Evolutionary conservation across 176 grass and related monocot species (phyloP), one percentile per base, ranked within the genome.

Genomic region (Coix lacrymajobi): DNA sequence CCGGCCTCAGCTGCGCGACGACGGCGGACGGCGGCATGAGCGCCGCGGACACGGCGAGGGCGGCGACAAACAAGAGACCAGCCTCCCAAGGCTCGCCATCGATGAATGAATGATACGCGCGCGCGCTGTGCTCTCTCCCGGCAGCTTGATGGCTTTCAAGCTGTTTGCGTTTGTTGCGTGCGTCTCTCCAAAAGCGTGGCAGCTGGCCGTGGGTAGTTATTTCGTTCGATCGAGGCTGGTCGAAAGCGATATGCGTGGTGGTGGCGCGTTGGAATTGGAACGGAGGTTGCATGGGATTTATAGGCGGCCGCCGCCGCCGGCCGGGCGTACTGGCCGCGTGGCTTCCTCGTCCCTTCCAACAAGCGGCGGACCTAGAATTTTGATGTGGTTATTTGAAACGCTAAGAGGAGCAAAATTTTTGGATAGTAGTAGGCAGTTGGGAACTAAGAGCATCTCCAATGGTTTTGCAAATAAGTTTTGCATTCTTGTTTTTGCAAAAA

Each of bases 151-250:
- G 43, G 58, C 67, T 51, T 73, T n/a, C 51, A 54, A 54, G 20
- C 51, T 3, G 40, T 7, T 7, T 43, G 17, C n/a, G 66, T 28
- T 37, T 32, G 60, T 84, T 88, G 68, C 68, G 43, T 84, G 81
- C 75, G 30, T 66, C 24, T 52, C 5, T 49, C 69, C 62, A 60
- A 75, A 73, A 79, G 75, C 31, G 56, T 39, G 31, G 76, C 58
- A 30, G 80, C 80, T 36, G 44, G 56, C 31, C 28, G 33, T 31
- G 36, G 65, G 40, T 16, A 71, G 9, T 75, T 34, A 56, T n/a
- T 52, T 78, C 10, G 71, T 36, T 82, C 13, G 37, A 54, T 83
- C 73, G 75, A 78, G 37, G 74, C 31, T 44, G 33, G 34, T 29
- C 6, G 67, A 38, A 51, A 54, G 60, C 20, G 62, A 76, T 66